Evolutionary conservation across 345 rosid species (phyloP), one percentile per base, ranked within the genome.

Genomic region (Pistacia integerrima): DNA sequence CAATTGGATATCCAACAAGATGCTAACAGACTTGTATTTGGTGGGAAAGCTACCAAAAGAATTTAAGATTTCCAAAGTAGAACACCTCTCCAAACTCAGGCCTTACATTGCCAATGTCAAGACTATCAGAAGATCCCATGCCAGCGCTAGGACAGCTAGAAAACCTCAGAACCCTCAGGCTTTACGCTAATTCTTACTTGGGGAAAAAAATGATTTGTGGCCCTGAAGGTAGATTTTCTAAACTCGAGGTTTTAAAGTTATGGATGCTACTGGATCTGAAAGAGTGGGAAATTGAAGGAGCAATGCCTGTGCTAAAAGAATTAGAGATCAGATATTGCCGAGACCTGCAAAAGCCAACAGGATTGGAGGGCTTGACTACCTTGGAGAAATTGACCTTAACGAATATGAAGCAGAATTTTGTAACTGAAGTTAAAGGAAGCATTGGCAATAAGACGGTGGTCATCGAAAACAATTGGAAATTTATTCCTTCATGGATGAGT

Each of bases 271-370:
- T 25, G 59, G 3, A 35, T 52, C 74, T 84, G 51, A 41, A 48
- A 9, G 4, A 1, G 3, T 83, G 82, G 81, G 69, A 3, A 0
- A n/a, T 83, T 11, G 14, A 77, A n/a, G 61, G 69, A 5, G 57
- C 85, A 3, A 79, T 87, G 88, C 81, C 79, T 20, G 7, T 0
- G 9, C 74, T 84, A 3, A 62, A 52, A 57, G 81, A 83, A 64
- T 1, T 87, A 46, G 90, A 84, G 76, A 81, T 87, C 36, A 81
- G 90, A 68, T 2, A 65, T 44, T 84, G 90, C 56, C 9, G 41
- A 44, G 59, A 60, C 0, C 46, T 84, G 71, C 25, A 51, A 36
- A 60, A 13, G 22, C 35, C 55, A 30, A 4, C 11, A 1, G 88
- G 78, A 28, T 36, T 76, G 78, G 4, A 46, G 62, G 51, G 46